phyloP scores from a whole-genome alignment of 371 early-diverging fungal genomes.

The Mortierella sp. region DNA sequence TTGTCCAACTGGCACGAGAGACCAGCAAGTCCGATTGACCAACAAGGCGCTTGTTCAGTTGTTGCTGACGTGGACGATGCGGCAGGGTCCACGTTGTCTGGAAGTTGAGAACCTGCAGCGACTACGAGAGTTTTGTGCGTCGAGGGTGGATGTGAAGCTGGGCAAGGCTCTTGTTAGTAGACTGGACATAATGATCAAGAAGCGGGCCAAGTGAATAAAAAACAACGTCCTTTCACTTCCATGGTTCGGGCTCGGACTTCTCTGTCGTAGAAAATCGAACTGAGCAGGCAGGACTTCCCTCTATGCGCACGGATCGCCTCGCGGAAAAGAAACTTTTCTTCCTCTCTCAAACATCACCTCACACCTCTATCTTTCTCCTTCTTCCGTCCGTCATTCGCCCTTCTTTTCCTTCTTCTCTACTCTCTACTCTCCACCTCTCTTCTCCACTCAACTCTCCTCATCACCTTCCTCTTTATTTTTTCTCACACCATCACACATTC shows the following conservation, averaged over 20 bases:
- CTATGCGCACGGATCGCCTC: conserved; percentile 1
- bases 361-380: neutral
- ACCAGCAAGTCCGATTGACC: conserved; percentile 21
- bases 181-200: conserved; percentile 39
- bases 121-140: conserved; percentile 37
- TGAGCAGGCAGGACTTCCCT: neutral
- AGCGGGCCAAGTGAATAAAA: conserved; percentile 7
- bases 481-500: neutral
- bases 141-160: conserved; percentile 24
- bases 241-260: conserved; percentile 2
- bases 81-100: conserved; percentile 37
- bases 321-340: neutral
- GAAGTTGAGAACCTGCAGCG: conserved; percentile 30
- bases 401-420: too few species aligned
- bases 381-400: neutral
- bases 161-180: conserved; percentile 32
- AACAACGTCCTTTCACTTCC: neutral
- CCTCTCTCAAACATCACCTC: neutral
- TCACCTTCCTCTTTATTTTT: neutral
- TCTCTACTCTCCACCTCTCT: neutral
- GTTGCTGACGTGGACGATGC: conserved; percentile 40
- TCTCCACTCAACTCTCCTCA: neutral
- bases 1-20: neutral
- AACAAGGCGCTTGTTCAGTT: conserved; percentile 32
- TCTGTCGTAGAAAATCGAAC: neutral